Conservation (phyloP, 352 stramenopile species). For the Globisporangium irregulare region DNA sequence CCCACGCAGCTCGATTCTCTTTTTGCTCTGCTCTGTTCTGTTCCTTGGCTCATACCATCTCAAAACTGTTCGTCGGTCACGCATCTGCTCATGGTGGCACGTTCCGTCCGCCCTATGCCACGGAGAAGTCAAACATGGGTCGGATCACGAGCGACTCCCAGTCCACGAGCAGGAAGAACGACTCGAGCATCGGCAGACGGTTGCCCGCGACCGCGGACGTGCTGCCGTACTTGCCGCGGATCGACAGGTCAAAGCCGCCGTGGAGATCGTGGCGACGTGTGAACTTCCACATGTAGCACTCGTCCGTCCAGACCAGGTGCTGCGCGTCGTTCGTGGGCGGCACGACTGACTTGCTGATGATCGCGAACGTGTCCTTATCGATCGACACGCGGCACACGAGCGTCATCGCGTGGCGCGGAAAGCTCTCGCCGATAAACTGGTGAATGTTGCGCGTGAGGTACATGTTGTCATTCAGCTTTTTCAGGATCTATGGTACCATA, state of each 20-base stretch:
- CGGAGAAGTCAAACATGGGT: constrained; percentile 73
- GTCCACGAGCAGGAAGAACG: constrained; percentile 82
- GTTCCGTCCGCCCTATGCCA: constrained; percentile 15
- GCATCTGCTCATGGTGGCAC: background rate
- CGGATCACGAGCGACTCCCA: constrained; percentile 83
- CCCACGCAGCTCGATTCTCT: background rate
- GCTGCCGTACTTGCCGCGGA: constrained; percentile 78
- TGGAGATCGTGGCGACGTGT: constrained; percentile 43
- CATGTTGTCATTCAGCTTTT: constrained; percentile 85
- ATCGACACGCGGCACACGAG: constrained; percentile 81
- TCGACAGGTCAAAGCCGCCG: constrained; percentile 71
- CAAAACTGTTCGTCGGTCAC: background rate
- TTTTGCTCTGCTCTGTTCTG: background rate
- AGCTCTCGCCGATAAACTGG: constrained; percentile 86
- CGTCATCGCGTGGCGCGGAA: constrained; percentile 79
- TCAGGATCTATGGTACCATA: constrained; percentile 51
- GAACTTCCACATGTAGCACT: constrained; percentile 87
- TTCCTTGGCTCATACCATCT: background rate
- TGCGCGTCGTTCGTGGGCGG: constrained; percentile 77
- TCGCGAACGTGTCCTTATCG: constrained; percentile 78
- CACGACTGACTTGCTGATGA: constrained; percentile 80
- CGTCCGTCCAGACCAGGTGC: constrained; percentile 85
- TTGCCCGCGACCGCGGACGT: constrained; percentile 80
- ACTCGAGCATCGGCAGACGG: constrained; percentile 81
- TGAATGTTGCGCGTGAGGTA: constrained; percentile 85